These are phyloP conservation scores for Boletus sp. DNA, from an alignment of 768 basidiomycete species.

Conservation along the genomic window DNA sequence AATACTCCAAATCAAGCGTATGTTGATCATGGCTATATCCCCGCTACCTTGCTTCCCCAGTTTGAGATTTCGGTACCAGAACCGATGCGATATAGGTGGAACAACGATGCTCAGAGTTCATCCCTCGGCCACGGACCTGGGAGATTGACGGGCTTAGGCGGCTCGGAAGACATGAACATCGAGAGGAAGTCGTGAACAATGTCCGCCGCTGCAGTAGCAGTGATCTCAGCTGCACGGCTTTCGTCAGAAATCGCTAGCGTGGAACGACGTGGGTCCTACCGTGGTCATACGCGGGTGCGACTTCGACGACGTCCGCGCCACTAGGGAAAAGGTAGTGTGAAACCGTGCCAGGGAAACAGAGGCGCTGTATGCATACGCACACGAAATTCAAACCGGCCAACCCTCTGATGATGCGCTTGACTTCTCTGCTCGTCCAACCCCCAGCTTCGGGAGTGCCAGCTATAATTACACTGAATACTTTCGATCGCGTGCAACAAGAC, in stretches of 20 bases:
- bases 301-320: conserved; percentile 26
- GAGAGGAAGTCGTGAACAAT: conserved; percentile 46
- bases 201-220: conserved; percentile 43
- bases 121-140: conserved; percentile 16
- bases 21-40: neutral
- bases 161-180: conserved; percentile 33
- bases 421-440: conserved; percentile 81
- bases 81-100: neutral
- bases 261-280: conserved; percentile 10
- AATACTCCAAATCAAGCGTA: neutral
- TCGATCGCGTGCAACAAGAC: neutral
- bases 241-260: conserved; percentile 5
- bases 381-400: conserved; percentile 78
- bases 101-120: conserved; percentile 14
- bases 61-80: neutral
- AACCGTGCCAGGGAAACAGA: neutral
- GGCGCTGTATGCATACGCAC: conserved; percentile 34
- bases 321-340: conserved; percentile 4
- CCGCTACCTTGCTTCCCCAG: neutral
- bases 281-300: conserved; percentile 28
- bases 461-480: conserved; percentile 25
- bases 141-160: conserved; percentile 20
- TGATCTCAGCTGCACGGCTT: conserved; percentile 34
- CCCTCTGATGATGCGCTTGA: conserved; percentile 78
- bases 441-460: conserved; percentile 85